Percentiles rank a stretch among this genome's conserved stretches.
Conservation (phyloP, 2,329 filamentous ascomycete genomes). For the Diaporthe citri region DNA sequence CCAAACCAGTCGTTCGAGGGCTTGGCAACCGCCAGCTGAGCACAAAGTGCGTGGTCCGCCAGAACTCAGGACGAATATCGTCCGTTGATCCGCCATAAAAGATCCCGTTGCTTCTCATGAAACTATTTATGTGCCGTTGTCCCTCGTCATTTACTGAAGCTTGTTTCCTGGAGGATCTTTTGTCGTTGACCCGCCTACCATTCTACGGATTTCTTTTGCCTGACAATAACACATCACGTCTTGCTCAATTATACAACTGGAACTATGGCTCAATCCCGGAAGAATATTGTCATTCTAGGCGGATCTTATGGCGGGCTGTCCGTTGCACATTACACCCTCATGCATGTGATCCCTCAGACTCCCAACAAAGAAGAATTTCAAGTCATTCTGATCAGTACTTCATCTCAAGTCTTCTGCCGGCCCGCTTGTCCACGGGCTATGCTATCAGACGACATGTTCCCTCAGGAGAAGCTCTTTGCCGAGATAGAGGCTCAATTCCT, state of each 20-base stretch:
- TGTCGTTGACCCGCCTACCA: background rate
- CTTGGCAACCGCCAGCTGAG: constrained; percentile 18
- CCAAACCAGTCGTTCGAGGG: constrained; percentile 1
- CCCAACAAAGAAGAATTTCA: constrained; percentile 53
- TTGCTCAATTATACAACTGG: background rate
- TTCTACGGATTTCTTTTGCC: background rate
- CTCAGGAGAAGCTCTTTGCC: constrained; percentile 59
- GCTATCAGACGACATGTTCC: constrained; percentile 58
- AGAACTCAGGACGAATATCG: background rate
- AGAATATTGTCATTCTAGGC: constrained; percentile 64
- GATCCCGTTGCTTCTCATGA: background rate
- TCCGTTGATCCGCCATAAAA: constrained; percentile 11
- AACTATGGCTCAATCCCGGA: constrained; percentile 32
- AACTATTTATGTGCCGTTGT: background rate
- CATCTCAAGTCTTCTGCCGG: constrained; percentile 56
- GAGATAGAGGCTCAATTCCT: constrained; percentile 53
- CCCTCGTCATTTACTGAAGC: background rate
- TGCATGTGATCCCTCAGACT: constrained; percentile 60
- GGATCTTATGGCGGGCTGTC: constrained; percentile 65
- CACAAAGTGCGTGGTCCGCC: background rate
- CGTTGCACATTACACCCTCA: constrained; percentile 65
- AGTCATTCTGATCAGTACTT: constrained; percentile 58
- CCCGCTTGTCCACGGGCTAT: constrained; percentile 60
- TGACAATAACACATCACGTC: background rate
- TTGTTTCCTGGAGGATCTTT: background rate